Evolutionary conservation across 2,329 filamentous ascomycete genomes (phyloP), one percentile per base, ranked within the genome.

Genomic region (Elsinoe fawcettii): DNA sequence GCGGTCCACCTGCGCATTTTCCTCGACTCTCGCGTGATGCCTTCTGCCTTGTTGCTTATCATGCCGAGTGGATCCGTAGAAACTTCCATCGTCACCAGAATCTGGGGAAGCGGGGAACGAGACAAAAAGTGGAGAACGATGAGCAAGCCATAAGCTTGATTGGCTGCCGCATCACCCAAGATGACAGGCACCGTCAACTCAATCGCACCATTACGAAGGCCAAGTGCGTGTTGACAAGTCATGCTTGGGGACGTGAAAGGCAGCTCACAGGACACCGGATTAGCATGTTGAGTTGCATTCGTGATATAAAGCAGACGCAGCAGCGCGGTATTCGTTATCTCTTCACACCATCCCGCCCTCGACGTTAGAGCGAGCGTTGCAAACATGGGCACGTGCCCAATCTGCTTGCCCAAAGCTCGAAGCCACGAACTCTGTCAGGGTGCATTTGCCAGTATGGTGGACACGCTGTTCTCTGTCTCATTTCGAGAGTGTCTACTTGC

Each of bases 51-150:
- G 34, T 12, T 14, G 34, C 34, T 46, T 46, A 46, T 46, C 41
- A 18, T 46, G 41, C 23, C 41, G 9, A 25, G 22, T 25, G 41
- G 22, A 25, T 14, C 9, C 41, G 41, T 46, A 46, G 41, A 46
- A 46, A 46, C 9, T 46, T 46, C 41, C 41, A 46, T 46, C 41
- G 41, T 46, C 34, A 37, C 34, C 34, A 37, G 14, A 37, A 37
- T 37, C 9, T 37, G 34, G 34, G 34, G 34, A 37, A 37, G 41
- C 41, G 41, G 41, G 41, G 41, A 46, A 46, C 14, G 41, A 23
- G 41, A 46, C 41, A 46, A 3, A 37, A 37, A 37, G 34, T n/a
- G 34, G 34, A 37, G 34, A 37, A 5, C 34, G 34, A 12, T 37
- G 34, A 37, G 6, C 34, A n/a, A 25, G 22, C 18, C 6, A 5